phyloP scores from a whole-genome alignment of 2,329 filamentous ascomycete genomes.

The Clonostachys chloroleuca region DNA sequence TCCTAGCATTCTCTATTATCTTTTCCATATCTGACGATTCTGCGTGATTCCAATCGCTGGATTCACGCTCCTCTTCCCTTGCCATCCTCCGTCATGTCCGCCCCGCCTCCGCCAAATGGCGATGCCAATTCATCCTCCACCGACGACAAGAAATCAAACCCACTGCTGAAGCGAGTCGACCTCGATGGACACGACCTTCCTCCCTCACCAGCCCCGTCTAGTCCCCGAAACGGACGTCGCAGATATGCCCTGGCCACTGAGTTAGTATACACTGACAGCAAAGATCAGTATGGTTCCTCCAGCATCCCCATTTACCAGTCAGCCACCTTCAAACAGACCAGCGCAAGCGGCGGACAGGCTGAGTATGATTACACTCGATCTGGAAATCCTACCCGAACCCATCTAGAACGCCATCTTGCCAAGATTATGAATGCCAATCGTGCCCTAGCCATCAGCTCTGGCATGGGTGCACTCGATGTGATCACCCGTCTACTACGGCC shows the following conservation, averaged over 20 bases:
- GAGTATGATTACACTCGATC: constrained; percentile 99
- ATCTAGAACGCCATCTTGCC: constrained; percentile 92
- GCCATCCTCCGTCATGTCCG: constrained; percentile 15
- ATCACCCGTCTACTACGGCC: constrained; percentile 87
- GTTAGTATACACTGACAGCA: constrained; percentile 91
- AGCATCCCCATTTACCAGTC: constrained; percentile 98
- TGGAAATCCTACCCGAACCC: constrained; percentile 92
- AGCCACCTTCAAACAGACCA: constrained; percentile 94
- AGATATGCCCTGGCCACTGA: constrained; percentile 95
- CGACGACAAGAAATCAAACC: constrained; percentile 23
- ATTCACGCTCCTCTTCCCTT: neutral
- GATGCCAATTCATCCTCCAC: constrained; percentile 9
- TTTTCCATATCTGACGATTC: too few relatives aligned
- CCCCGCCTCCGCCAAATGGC: constrained; percentile 14
- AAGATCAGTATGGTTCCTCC: constrained; percentile 94
- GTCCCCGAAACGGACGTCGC: constrained; percentile 72
- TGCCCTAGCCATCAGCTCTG: constrained; percentile 88
- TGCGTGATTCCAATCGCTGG: neutral
- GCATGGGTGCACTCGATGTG: constrained; percentile 96
- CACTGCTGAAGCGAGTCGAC: constrained; percentile 61
- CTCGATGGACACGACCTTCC: constrained; percentile 81
- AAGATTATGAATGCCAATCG: constrained; percentile 98
- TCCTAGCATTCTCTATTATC: too few relatives aligned
- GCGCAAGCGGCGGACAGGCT: constrained; percentile 68
- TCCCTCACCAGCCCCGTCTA: constrained; percentile 89